These are phyloP conservation scores for Raddia guianensis DNA, from an alignment of 176 grass and related monocot genomes.

Conservation along the genomic window DNA sequence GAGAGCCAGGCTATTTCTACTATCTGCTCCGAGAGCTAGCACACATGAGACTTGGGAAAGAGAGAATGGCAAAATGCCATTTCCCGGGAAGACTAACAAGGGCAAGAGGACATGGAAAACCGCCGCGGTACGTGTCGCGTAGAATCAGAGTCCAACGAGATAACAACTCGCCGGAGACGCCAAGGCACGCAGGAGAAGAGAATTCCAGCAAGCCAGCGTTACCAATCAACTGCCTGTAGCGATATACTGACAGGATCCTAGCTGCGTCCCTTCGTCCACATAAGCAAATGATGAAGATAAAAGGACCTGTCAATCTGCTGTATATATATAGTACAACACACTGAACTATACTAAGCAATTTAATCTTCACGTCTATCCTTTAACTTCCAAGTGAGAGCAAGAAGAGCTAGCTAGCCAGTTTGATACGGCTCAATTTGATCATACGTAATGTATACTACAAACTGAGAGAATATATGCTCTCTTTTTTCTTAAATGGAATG, in stretches of 20 bases:
- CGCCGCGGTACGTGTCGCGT: background rate
- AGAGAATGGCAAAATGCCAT: background rate
- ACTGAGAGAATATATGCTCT: background rate
- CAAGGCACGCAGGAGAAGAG: constrained; percentile 9
- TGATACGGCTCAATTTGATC: background rate
- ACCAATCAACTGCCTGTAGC: constrained; percentile 38
- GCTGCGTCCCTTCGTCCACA: constrained; percentile 42
- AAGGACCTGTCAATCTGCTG: constrained; percentile 34
- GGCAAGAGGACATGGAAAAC: constrained; percentile 27
- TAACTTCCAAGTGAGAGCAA: background rate
- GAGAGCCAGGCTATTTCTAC: background rate
- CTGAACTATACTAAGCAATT: constrained; percentile 10
- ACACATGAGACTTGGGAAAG: background rate
- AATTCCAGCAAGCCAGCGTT: constrained; percentile 38
- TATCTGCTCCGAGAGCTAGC: constrained; percentile 14
- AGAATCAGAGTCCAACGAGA: constrained; percentile 34
- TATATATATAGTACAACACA: background rate
- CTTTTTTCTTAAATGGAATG: too few species aligned
- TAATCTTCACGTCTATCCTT: background rate
- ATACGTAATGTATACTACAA: background rate
- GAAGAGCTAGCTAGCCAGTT: background rate
- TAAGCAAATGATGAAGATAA: constrained; percentile 43
- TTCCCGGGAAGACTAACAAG: background rate
- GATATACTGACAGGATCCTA: constrained; percentile 37
- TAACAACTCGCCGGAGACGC: constrained; percentile 30